phyloP scores from a whole-genome alignment of 2,329 filamentous ascomycete genomes.

The Thelonectria olida region DNA sequence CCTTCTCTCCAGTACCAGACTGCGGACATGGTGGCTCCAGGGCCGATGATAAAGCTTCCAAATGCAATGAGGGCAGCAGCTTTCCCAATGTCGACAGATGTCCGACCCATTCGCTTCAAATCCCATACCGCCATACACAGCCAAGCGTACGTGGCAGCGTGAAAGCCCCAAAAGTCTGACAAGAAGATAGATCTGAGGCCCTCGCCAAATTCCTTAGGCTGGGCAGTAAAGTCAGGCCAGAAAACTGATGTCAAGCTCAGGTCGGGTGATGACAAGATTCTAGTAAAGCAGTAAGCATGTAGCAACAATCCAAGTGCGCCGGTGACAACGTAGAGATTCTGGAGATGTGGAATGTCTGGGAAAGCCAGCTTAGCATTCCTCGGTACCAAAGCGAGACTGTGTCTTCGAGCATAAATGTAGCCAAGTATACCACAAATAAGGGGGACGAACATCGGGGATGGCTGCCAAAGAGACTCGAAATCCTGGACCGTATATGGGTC shows the following conservation, averaged over 20 bases:
- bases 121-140: conserved; percentile 20
- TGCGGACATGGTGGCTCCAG: conserved; percentile 18
- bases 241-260: conserved; percentile 2
- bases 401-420: background rate
- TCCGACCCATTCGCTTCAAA: conserved; percentile 17
- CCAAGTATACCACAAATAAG: conserved; percentile 3
- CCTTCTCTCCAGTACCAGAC: conserved; percentile 27
- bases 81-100: background rate
- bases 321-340: background rate
- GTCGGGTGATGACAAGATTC: background rate
- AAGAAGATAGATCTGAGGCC: conserved; percentile 8
- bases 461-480: conserved; percentile 20
- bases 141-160: conserved; percentile 17
- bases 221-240: conserved; percentile 5
- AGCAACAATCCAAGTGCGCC: background rate
- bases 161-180: conserved; percentile 16
- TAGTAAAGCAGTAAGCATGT: background rate
- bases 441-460: conserved; percentile 16
- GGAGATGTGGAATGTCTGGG: conserved; percentile 4
- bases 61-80: background rate
- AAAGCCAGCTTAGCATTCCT: background rate
- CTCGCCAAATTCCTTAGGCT: conserved; percentile 4
- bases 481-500: background rate
- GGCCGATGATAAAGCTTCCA: conserved; percentile 4
- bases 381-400: background rate